Evolutionary conservation across 2,329 filamentous ascomycete genomes (phyloP), one percentile per base, ranked within the genome.

Genomic region (Aspergillus pseudoterreus): DNA sequence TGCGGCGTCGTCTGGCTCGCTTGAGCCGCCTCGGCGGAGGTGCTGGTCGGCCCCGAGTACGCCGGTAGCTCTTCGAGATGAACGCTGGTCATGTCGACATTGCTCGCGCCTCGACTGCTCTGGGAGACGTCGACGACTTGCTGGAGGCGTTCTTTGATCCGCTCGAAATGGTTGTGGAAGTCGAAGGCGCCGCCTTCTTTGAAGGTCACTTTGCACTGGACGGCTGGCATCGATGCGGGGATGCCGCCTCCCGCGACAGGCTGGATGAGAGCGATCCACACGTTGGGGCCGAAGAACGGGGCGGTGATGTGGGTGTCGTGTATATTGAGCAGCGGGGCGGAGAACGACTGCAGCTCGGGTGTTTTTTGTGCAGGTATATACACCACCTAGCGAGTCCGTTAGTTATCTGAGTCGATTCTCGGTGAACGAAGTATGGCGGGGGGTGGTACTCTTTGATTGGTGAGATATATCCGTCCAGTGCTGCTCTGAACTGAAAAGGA

Each of bases 101-200:
- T 75, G 19, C 69, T 69, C 38, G 76, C 62, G 4, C 73, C 73
- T 19, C 73, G 75, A 17, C 60, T 65, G 43, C 66, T 73, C 14
- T 59, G 62, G 3, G 65, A 60, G 12, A 65, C 63, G 46, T 94
- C 88, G 35, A 91, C 83, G 6, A 86, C 90, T 63, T 96, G 90
- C 57, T 87, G 82, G 50, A 96, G 75, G 6, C 90, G 82, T 66
- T 95, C 92, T 66, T 90, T 91, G 57, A 96, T 84, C 50, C 87
- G 80, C 63, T 95, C 90, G 65, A 92, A 96, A 47, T 83, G 83
- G 46, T 83, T 82, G 63, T 92, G 86, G 66, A 95, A 97, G 61
- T 96, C 91, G 69, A 88, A 94, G 52, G 92, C 92, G n/a, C 92
- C 92, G 41, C 92, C 92, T 56, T 97, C 92, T 67, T 91, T 92